Conservation (phyloP, 208 protist species). For the Willaertia magna region DNA sequence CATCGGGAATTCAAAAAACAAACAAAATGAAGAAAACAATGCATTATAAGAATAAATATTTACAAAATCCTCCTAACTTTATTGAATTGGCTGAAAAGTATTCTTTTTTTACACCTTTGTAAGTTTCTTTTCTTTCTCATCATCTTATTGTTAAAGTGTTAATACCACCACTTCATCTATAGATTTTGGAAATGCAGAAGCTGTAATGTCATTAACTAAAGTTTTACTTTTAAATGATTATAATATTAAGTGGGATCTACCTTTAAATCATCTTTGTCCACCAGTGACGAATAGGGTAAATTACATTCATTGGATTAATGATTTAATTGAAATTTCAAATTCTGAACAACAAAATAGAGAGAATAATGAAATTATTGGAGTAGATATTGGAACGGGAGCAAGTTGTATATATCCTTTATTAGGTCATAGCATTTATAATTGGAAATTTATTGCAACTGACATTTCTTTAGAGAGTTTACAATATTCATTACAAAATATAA, state of each 20-base stretch:
- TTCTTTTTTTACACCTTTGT: background rate
- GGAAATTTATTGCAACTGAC: conserved; percentile 12
- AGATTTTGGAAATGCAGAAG: background rate
- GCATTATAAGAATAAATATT: background rate
- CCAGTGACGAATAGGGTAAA: conserved; percentile 4
- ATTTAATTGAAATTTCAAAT: background rate
- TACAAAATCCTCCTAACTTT: background rate
- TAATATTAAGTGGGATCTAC: conserved; percentile 5
- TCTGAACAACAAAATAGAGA: background rate
- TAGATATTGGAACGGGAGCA: background rate
- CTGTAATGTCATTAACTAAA: background rate
- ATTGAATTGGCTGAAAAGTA: background rate
- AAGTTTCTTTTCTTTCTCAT: background rate
- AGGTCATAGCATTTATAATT: background rate
- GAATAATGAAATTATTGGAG: background rate
- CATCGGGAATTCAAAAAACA: background rate
- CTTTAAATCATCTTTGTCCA: background rate
- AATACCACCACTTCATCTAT: background rate
- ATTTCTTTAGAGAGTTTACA: background rate
- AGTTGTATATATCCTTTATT: conserved; percentile 11
- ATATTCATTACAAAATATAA: background rate
- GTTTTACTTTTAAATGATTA: background rate
- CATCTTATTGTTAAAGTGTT: background rate
- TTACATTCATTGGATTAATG: conserved; percentile 10
- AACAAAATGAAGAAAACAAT: background rate